Evolutionary conservation across 2,329 filamentous ascomycete species (phyloP).

Genomic region (Penicillium sp.): DNA sequence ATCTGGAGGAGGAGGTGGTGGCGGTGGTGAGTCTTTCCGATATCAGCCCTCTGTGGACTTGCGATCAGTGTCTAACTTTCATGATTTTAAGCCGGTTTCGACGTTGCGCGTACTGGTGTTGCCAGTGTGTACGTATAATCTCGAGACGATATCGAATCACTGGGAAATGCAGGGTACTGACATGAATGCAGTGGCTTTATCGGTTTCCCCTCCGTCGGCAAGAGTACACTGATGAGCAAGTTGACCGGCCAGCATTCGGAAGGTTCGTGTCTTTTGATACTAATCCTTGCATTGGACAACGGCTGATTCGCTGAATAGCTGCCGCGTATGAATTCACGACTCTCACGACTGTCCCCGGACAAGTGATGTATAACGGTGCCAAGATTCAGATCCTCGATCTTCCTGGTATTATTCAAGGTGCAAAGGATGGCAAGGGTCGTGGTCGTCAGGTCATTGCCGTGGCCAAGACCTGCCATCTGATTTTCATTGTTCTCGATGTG

Average conservation of each 20-base stretch:
- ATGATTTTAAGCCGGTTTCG: slow-evolving; percentile 69
- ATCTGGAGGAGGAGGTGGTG: slow-evolving; percentile 74
- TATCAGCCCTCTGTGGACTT: slow-evolving; percentile 1
- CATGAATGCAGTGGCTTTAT: slow-evolving; percentile 69
- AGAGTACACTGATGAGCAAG: slow-evolving; percentile 94
- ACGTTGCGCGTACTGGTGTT: slow-evolving; percentile 96
- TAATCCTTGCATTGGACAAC: not conserved
- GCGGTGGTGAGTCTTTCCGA: slow-evolving; percentile 54
- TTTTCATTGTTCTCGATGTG: slow-evolving; percentile 97
- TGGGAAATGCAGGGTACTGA: slow-evolving; percentile 14
- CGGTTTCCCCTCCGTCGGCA: slow-evolving; percentile 96
- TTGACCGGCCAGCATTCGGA: slow-evolving; percentile 97
- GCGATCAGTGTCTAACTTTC: slow-evolving; percentile 20
- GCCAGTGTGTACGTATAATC: slow-evolving; percentile 69
- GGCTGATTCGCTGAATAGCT: slow-evolving; percentile 48
- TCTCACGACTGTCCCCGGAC: slow-evolving; percentile 92
- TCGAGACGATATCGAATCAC: not conserved
- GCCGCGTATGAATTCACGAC: slow-evolving; percentile 99
- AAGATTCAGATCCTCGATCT: slow-evolving; percentile 98
- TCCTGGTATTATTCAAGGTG: slow-evolving; percentile 97
- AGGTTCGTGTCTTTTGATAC: slow-evolving; percentile 40
- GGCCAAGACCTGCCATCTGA: slow-evolving; percentile 96
- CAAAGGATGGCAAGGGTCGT: slow-evolving; percentile 96
- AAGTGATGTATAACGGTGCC: slow-evolving; percentile 94
- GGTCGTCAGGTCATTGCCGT: slow-evolving; percentile 98